phyloP scores from a whole-genome alignment of 2,329 filamentous ascomycete genomes.

The Trichoderma gracile region DNA sequence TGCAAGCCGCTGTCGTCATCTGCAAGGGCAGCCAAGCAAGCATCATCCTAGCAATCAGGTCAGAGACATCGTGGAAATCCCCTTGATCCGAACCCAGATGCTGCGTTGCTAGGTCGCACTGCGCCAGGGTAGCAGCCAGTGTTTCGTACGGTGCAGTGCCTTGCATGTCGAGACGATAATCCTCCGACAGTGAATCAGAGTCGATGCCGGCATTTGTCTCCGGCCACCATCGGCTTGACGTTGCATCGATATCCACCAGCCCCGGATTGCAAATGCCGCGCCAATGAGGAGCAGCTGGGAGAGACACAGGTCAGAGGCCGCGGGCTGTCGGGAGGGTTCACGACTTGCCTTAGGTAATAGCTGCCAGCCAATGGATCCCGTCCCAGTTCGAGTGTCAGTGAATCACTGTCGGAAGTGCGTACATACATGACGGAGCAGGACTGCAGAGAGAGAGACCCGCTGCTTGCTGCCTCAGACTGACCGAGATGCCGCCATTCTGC shows the following conservation, averaged over 20 bases:
- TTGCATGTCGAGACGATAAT: background rate
- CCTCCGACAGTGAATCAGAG: background rate
- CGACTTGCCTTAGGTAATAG: slow-evolving; percentile 1
- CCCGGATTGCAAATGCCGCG: background rate
- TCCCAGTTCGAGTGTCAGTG: background rate
- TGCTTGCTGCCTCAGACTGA: background rate
- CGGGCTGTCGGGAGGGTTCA: background rate
- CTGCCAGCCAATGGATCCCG: background rate
- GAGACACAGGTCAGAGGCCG: background rate
- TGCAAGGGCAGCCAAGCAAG: too few relatives aligned
- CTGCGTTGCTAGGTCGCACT: too few relatives aligned
- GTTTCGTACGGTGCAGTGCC: too few relatives aligned
- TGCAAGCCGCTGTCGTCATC: too few relatives aligned
- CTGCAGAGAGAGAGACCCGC: background rate
- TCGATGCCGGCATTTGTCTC: background rate
- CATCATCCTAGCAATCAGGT: too few relatives aligned
- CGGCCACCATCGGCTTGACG: background rate
- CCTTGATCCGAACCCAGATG: too few relatives aligned
- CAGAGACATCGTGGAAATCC: too few relatives aligned
- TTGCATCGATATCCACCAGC: slow-evolving; percentile 2
- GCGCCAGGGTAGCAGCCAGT: too few relatives aligned
- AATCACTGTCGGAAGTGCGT: background rate
- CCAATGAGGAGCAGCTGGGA: background rate
- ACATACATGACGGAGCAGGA: background rate
- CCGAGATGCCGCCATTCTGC: background rate